These are phyloP conservation scores for Leccinellum albellum DNA, from an alignment of 768 basidiomycete genomes.

Conservation along the genomic window DNA sequence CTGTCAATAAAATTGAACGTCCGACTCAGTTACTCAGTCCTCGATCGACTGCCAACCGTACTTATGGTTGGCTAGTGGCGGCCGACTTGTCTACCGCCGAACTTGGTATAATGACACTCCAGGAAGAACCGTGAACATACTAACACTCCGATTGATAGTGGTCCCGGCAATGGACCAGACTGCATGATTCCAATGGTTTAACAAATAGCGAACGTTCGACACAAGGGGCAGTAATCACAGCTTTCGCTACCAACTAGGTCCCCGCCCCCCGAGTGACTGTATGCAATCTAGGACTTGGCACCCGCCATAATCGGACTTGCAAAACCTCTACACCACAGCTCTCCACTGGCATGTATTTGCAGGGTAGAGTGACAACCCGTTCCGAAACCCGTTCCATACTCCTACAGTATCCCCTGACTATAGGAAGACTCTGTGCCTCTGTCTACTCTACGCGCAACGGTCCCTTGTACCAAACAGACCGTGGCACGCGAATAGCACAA, in stretches of 20 bases:
- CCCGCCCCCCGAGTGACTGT: no score
- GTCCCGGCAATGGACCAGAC: no score
- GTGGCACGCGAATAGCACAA: background rate
- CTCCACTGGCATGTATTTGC: background rate
- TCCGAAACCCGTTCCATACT: background rate
- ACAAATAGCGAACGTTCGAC: no score
- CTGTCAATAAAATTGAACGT: background rate
- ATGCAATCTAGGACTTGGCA: no score
- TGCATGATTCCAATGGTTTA: no score
- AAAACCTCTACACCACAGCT: background rate
- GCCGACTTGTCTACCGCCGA: no score
- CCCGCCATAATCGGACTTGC: background rate
- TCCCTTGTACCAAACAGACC: background rate
- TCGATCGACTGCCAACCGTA: no score
- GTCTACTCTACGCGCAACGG: background rate
- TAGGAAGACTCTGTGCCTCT: background rate
- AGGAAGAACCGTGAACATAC: no score
- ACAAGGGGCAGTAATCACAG: background rate
- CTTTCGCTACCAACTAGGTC: background rate
- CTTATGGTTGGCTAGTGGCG: no score
- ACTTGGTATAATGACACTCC: no score
- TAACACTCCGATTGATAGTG: no score
- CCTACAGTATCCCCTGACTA: background rate
- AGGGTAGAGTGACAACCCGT: background rate
- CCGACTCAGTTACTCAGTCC: background rate